phyloP scores from a whole-genome alignment of 2,329 filamentous ascomycete species.

The Talaromyces verruculosus region DNA sequence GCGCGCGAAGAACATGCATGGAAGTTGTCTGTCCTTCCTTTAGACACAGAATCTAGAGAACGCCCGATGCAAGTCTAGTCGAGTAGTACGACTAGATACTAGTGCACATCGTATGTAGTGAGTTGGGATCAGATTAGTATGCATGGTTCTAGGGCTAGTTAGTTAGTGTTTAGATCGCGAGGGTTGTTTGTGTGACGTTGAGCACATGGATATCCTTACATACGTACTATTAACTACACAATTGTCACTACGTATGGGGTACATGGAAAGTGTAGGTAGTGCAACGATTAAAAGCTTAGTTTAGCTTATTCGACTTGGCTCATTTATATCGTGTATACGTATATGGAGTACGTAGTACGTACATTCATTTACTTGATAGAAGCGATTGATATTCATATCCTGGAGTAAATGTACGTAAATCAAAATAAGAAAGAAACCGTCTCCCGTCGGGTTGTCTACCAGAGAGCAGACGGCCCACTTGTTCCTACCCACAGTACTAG shows the following conservation, averaged over 20 bases:
- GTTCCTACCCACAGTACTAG: background rate
- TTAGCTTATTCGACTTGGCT: background rate
- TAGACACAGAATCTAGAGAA: background rate
- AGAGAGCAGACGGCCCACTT: background rate
- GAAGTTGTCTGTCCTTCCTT: slow-evolving; percentile 24
- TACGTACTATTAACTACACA: background rate
- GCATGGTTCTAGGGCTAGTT: background rate
- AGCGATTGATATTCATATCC: background rate
- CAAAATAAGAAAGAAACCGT: background rate
- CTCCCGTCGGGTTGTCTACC: background rate
- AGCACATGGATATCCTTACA: slow-evolving; percentile 8
- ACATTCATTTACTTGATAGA: background rate
- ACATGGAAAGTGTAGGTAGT: background rate
- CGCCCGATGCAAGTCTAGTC: slow-evolving; percentile 3
- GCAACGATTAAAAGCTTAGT: background rate
- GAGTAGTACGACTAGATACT: background rate
- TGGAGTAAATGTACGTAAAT: background rate
- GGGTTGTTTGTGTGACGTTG: background rate
- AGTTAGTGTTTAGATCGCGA: background rate
- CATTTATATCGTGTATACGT: background rate
- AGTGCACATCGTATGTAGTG: background rate
- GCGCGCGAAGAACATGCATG: slow-evolving; percentile 42
- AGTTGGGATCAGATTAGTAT: background rate
- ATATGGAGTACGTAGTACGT: background rate
- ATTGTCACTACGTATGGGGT: background rate